These are phyloP conservation scores for Pochonia chlamydosporia DNA, from an alignment of 2,329 filamentous ascomycete species.

Conservation along the genomic window DNA sequence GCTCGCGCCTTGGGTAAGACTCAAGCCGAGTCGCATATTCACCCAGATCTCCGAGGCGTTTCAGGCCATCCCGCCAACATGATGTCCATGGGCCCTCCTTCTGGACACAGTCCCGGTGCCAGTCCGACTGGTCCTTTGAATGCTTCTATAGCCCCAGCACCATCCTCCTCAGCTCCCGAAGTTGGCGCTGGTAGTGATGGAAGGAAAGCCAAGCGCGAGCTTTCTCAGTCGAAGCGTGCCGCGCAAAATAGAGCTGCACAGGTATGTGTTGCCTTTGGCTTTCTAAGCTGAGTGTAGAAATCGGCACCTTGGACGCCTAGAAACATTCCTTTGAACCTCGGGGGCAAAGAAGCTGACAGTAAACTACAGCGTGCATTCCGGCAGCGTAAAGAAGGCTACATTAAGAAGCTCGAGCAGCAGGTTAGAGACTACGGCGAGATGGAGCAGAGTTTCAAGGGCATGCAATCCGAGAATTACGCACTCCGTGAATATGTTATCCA, in stretches of 20 bases:
- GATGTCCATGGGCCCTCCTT: slow-evolving; percentile 31
- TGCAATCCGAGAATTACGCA: slow-evolving; percentile 84
- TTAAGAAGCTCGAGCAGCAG: slow-evolving; percentile 94
- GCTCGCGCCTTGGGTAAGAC: slow-evolving; percentile 27
- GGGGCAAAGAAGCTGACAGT: not conserved
- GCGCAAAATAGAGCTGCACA: slow-evolving; percentile 96
- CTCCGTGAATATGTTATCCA: slow-evolving; percentile 89
- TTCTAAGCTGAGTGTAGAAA: not conserved
- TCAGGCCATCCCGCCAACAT: slow-evolving; percentile 24
- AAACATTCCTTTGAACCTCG: no score
- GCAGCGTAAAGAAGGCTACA: slow-evolving; percentile 95
- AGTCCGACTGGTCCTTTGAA: slow-evolving; percentile 19
- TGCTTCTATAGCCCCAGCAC: slow-evolving; percentile 25
- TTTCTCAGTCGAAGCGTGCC: slow-evolving; percentile 92
- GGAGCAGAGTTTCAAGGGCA: slow-evolving; percentile 69
- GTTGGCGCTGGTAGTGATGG: slow-evolving; percentile 40
- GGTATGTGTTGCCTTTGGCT: slow-evolving; percentile 46
- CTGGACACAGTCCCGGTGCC: slow-evolving; percentile 24
- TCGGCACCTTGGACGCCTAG: no score
- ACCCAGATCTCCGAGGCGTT: slow-evolving; percentile 39
- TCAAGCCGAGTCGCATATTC: slow-evolving; percentile 40
- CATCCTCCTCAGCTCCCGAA: slow-evolving; percentile 18
- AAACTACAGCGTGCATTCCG: slow-evolving; percentile 77
- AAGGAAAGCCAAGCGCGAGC: slow-evolving; percentile 78
- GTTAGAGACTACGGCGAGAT: slow-evolving; percentile 74